A percentile compares a stretch with the other conserved stretches of the same genome.
phyloP scores from a whole-genome alignment of 306 rosid species.

The Rubus idaeus region DNA sequence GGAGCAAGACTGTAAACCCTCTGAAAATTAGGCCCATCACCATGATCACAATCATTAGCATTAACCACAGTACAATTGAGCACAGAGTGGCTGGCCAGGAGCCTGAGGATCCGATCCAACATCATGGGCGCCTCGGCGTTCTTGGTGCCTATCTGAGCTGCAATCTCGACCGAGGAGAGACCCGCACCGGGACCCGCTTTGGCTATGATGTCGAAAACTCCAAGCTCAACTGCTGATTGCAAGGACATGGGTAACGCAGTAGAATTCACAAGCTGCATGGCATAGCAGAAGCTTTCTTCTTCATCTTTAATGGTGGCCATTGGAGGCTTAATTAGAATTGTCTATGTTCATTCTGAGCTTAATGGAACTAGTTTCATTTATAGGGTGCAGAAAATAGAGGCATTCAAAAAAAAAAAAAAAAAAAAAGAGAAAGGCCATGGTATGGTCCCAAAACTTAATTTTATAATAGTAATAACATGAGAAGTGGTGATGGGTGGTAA shows the following conservation, averaged over 20 bases:
- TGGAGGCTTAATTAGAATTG: background rate
- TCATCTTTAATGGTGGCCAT: conserved; percentile 22
- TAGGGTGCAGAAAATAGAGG: too few relatives aligned
- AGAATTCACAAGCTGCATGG: conserved; percentile 31
- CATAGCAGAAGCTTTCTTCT: conserved; percentile 38
- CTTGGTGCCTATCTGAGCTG: conserved; percentile 18
- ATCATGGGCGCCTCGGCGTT: conserved; percentile 44
- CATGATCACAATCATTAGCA: background rate
- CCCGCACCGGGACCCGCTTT: conserved; percentile 30
- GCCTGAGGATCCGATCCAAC: conserved; percentile 55
- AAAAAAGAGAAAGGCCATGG: too few relatives aligned
- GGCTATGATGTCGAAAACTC: conserved; percentile 49
- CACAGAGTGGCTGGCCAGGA: conserved; percentile 45
- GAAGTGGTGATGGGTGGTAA: too few relatives aligned
- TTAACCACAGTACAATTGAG: conserved; percentile 27
- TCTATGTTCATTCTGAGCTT: background rate
- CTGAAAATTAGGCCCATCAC: background rate
- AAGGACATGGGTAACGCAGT: conserved; percentile 36
- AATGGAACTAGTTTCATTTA: background rate
- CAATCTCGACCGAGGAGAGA: conserved; percentile 41
- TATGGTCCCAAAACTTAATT: too few relatives aligned
- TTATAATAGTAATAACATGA: too few relatives aligned
- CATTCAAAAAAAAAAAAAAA: too few relatives aligned
- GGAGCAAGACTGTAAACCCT: conserved; percentile 41
- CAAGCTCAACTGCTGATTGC: conserved; percentile 43